Base-by-base conservation (phyloP, 768 basidiomycete genomes). In the Termitomyces sp. region DNA sequence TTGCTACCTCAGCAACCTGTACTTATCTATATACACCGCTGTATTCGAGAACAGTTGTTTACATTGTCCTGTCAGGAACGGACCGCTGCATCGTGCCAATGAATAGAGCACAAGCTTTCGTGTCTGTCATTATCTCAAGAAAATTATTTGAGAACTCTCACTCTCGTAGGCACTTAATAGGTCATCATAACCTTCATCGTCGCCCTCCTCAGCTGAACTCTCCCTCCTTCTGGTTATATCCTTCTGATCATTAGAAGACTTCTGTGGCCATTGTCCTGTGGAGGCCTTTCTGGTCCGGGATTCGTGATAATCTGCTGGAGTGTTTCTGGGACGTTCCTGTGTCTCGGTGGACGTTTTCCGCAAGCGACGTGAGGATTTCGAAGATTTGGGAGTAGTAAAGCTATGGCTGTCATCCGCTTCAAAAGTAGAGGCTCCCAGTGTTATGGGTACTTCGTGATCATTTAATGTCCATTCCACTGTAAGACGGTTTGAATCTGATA, bases 121-220 rank as follows among this genome's bases (percentile, higher is more conserved):
- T 29, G 15, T 37, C 29, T 47, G 47, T 37, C 47, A 25, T 57
- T 48, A 59, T 56, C 57, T 57, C 25, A 55, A 47, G 25, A 57
- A 53, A 66, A 60, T 32, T 42, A 45, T 48, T 47, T 57, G 34
- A 65, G 51, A 63, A 31, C 77, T 78, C 56, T 91, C 89, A 68
- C 90, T 91, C 74, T 92, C 90, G 67, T 92, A 92, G 20, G 90
- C 90, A 69, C 87, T 91, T 61, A 92, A 72, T 58, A 92, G 69
- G 12, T 91, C 91, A 65, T 87, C 89, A 58, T 91, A 91, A 4
- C 88, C 82, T 69, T 85, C 84, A 65, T 92, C 91, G 61, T 91
- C 90, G 4, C 91, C 89, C 61, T 91, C 89, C 57, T 88, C 87
- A 0, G 87, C 89, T 25, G 80, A 83, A 68, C 87, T 91, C 40